Evolutionary conservation across 495 filamentous ascomycete species (phyloP).

Genomic region (Podospora anserina): DNA sequence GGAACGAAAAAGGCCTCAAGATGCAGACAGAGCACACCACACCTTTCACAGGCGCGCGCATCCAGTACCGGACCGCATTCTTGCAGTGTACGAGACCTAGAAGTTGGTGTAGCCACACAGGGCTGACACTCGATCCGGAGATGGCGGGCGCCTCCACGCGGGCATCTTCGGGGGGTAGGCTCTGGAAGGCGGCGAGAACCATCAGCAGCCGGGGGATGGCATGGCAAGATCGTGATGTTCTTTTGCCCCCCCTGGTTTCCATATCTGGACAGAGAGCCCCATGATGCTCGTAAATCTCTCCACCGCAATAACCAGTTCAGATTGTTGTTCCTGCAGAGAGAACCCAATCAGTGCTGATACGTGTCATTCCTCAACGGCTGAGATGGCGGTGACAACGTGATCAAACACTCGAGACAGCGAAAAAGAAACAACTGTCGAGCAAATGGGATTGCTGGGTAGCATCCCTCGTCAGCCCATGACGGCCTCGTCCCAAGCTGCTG

Average conservation of each 20-base stretch:
- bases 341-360: not conserved
- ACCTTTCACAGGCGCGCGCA: not conserved
- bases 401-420: not conserved
- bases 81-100: not conserved
- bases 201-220: not conserved
- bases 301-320: not conserved
- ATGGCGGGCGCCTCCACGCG: not conserved
- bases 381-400: not conserved
- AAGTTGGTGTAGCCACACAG: constrained; percentile 4
- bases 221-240: not conserved
- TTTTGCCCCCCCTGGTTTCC: not conserved
- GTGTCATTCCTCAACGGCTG: not conserved
- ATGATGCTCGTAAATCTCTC: not conserved
- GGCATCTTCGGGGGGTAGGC: not conserved
- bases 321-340: no score
- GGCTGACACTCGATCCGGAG: not conserved
- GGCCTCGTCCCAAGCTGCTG: constrained; percentile 5
- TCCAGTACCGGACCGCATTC: not conserved
- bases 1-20: constrained; percentile 6
- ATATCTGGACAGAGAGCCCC: not conserved
- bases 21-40: not conserved
- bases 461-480: constrained; percentile 4
- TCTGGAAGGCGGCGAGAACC: not conserved
- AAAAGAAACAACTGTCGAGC: not conserved
- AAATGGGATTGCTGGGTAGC: constrained; percentile 6